Conservation (phyloP, 495 filamentous ascomycete genomes). For the Tetracladium setigerum region DNA sequence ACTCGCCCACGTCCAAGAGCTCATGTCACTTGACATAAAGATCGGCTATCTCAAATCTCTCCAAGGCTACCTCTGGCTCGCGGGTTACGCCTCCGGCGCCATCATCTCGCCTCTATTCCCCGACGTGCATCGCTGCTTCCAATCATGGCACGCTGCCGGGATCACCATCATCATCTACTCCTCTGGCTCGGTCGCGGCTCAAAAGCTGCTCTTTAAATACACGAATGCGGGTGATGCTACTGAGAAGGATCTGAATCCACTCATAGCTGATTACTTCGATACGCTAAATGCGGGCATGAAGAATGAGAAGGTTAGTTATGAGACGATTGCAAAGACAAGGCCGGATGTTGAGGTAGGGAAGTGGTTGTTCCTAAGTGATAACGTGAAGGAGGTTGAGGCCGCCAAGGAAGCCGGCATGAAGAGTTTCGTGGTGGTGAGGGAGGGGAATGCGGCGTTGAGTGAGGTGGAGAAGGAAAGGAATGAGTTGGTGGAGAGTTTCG, state of each 20-base stretch:
- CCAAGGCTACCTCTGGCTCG: slow-evolving; percentile 64
- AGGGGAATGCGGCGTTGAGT: slow-evolving; percentile 51
- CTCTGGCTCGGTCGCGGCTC: slow-evolving; percentile 61
- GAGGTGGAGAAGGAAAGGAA: slow-evolving; percentile 34
- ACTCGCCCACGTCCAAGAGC: slow-evolving; percentile 50
- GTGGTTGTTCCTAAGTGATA: slow-evolving; percentile 67
- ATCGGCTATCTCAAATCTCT: slow-evolving; percentile 61
- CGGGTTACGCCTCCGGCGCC: slow-evolving; percentile 52
- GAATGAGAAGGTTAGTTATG: slow-evolving; percentile 50
- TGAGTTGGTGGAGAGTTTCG: slow-evolving; percentile 38
- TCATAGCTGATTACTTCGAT: slow-evolving; percentile 57
- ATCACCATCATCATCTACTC: slow-evolving; percentile 60
- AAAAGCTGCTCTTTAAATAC: slow-evolving; percentile 62
- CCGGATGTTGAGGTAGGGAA: slow-evolving; percentile 29
- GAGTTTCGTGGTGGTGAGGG: slow-evolving; percentile 50
- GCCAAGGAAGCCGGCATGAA: slow-evolving; percentile 57
- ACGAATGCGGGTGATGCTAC: slow-evolving; percentile 39
- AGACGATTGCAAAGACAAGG: slow-evolving; percentile 41
- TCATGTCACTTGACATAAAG: slow-evolving; percentile 60
- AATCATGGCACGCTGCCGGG: slow-evolving; percentile 38
- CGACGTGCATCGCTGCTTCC: slow-evolving; percentile 52
- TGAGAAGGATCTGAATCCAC: slow-evolving; percentile 42
- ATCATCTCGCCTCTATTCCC: slow-evolving; percentile 59
- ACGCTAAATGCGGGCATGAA: slow-evolving; percentile 69
- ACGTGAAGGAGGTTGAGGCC: slow-evolving; percentile 59